These are phyloP conservation scores for Iris pallida DNA, from an alignment of 116 monocot species.

Conservation along the genomic window DNA sequence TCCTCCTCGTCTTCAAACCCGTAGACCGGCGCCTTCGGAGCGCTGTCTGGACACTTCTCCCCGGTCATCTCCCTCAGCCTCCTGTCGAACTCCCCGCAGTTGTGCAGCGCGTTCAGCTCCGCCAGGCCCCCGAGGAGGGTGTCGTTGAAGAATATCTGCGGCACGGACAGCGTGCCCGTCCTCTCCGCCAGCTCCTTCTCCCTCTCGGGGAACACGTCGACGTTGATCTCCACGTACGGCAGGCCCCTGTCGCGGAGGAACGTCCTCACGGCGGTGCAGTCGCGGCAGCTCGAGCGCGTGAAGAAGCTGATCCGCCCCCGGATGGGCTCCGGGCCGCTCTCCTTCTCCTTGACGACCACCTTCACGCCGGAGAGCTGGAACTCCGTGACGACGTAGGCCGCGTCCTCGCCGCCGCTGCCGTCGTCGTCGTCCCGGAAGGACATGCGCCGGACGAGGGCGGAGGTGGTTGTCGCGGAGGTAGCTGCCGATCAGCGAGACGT, in stretches of 20 bases:
- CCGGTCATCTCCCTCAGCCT: slow-evolving; percentile 54
- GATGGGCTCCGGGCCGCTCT: slow-evolving; percentile 10
- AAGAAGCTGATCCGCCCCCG: slow-evolving; percentile 85
- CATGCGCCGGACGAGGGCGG: slow-evolving; percentile 37
- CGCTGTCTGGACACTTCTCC: slow-evolving; percentile 42
- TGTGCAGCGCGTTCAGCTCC: slow-evolving; percentile 77
- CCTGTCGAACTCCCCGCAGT: slow-evolving; percentile 85
- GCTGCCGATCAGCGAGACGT: slow-evolving; percentile 41
- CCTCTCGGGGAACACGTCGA: slow-evolving; percentile 88
- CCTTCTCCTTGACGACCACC: slow-evolving; percentile 62
- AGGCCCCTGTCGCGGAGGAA: slow-evolving; percentile 57
- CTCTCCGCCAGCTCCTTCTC: slow-evolving; percentile 58
- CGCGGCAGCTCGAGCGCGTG: slow-evolving; percentile 82
- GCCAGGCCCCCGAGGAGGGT: slow-evolving; percentile 69
- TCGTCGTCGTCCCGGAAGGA: too few species aligned
- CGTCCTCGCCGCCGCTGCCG: slow-evolving; percentile 7
- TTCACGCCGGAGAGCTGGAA: slow-evolving; percentile 63
- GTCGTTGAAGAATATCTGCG: slow-evolving; percentile 87
- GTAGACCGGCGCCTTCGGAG: slow-evolving; percentile 56
- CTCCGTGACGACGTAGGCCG: slow-evolving; percentile 32
- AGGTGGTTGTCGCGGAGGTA: slow-evolving; percentile 41
- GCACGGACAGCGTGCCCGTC: slow-evolving; percentile 38
- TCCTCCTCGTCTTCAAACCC: slow-evolving; percentile 56
- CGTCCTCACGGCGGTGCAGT: slow-evolving; percentile 68
- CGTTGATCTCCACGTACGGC: slow-evolving; percentile 84